Percentiles rank a stretch among this genome's conserved stretches.
Evolutionary conservation across 2,329 filamentous ascomycete species (phyloP).

Genomic region (Diaporthe sp.): DNA sequence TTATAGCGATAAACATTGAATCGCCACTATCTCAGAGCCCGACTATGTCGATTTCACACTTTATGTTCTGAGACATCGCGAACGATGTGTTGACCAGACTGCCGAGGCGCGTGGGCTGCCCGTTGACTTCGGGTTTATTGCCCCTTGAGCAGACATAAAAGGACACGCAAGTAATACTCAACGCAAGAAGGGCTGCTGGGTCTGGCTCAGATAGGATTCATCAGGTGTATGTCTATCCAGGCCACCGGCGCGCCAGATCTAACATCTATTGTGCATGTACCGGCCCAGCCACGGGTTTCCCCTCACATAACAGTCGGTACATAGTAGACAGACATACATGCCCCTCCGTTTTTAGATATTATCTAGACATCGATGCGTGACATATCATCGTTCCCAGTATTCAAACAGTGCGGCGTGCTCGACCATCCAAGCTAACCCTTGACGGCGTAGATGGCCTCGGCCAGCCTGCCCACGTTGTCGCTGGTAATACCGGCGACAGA

Average conservation of each 20-base stretch:
- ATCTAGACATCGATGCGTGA: not conserved
- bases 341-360: not conserved
- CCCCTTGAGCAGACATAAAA: not conserved
- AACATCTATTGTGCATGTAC: slow-evolving; percentile 7
- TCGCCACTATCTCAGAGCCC: not conserved
- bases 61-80: not conserved
- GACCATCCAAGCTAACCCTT: slow-evolving; percentile 67
- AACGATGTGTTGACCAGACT: not conserved
- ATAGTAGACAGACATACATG: not conserved
- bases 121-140: not conserved
- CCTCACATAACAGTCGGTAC: not conserved
- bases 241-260: not conserved
- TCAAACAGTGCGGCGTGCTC: not conserved
- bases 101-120: not conserved
- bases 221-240: not conserved
- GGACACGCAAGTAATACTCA: not conserved
- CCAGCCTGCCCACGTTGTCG: slow-evolving; percentile 83
- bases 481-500: slow-evolving; percentile 87
- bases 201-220: not conserved
- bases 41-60: not conserved
- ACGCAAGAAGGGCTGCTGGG: no score
- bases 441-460: slow-evolving; percentile 87
- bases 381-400: not conserved
- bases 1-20: not conserved
- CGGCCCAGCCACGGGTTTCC: not conserved